Evolutionary conservation across 179 eudicot genomes (phyloP), one percentile per base, ranked within the genome.

Genomic region (Beta corolliflora): DNA sequence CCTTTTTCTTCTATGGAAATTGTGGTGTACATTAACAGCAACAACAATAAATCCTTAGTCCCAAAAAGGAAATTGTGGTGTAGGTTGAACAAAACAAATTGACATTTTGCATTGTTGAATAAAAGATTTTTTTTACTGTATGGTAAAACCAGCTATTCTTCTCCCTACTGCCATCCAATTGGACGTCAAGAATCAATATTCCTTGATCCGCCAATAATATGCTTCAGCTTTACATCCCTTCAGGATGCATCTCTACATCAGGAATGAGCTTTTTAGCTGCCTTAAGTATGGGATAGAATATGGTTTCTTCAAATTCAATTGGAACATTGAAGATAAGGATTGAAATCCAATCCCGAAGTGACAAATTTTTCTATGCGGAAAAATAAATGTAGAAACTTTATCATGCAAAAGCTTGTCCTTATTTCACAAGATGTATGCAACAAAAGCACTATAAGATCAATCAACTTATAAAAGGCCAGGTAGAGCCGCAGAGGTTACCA

Each of bases 401-500:
- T 25, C 61, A 76, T 63, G 19, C 75, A 31, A 7, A 53, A 3
- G 21, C 19, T 60, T 45, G 46, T 58, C 56, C 63, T 48, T 15
- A 29, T 12, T 56, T 48, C n/a, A 29, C 13, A 73, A 73, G 41
- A n/a, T n/a, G 78, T 44, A 52, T 46, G 5, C 45, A 7, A 75
- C 12, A 58, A 63, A 16, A 65, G 25, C 9, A 19, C 21, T n/a
- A 60, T n/a, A 21, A 60, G 21, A 2, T 63, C 25, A 23, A 64
- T 5, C 15, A 13, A 23, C 59, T 59, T 53, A 71, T 29, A 14
- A 69, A 61, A 44, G 71, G 36, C 67, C 64, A 11, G 50, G 48
- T 12, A 21, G 70, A 70, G 63, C 18, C 55, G 83, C 21, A 21
- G 70, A 70, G 63, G 25, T 64, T 85, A 88, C 90, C 90, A 88